These are phyloP conservation scores for Trichosporon inkin DNA, from an alignment of 1,284 basidiomycete genomes.

Conservation along the genomic window DNA sequence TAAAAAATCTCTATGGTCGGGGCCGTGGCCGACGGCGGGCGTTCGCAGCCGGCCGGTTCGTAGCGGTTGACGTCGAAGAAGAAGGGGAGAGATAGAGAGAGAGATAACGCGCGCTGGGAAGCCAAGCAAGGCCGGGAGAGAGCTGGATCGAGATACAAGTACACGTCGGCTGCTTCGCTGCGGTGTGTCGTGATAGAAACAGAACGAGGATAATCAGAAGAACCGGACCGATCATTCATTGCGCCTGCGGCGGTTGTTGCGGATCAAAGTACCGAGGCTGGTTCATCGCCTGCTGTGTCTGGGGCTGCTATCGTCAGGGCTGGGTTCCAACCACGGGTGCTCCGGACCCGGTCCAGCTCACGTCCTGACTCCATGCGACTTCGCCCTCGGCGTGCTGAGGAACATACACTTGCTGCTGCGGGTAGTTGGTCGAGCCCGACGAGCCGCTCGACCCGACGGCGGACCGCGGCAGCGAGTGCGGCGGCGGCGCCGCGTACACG, in stretches of 20 bases:
- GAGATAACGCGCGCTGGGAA: no score
- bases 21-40: no score
- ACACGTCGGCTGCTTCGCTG: no score
- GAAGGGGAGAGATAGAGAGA: no score
- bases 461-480: slow-evolving; percentile 28
- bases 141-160: no score
- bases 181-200: no score
- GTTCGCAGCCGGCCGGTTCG: no score
- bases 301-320: slow-evolving; percentile 16
- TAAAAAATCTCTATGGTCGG: no score
- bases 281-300: neutral
- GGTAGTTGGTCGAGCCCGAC: slow-evolving; percentile 16
- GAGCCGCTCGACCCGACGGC: slow-evolving; percentile 17
- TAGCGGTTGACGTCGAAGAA: no score
- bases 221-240: no score
- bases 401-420: slow-evolving; percentile 16
- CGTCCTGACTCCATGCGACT: slow-evolving; percentile 26
- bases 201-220: no score
- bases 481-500: slow-evolving; percentile 28
- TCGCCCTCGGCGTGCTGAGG: slow-evolving; percentile 17
- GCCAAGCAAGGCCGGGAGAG: no score
- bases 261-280: slow-evolving; percentile 5
- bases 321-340: slow-evolving; percentile 20
- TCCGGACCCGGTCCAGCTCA: slow-evolving; percentile 21
- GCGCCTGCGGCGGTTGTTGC: neutral